A percentile compares a stretch with the other conserved stretches of the same genome.
phyloP scores from a whole-genome alignment of 75 land plant genomes.

The Cunninghamia lanceolata region DNA sequence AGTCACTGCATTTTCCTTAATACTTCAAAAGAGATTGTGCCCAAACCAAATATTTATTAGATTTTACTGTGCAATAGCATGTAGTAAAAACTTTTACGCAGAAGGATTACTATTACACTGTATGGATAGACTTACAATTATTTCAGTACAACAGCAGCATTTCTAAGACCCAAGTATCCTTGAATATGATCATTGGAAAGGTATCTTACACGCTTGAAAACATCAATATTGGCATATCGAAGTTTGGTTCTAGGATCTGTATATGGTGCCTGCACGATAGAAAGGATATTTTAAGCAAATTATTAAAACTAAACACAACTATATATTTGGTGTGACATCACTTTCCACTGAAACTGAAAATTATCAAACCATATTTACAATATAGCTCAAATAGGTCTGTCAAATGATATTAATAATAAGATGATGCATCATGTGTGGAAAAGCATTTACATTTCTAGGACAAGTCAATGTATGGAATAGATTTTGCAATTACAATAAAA shows the following conservation, averaged over 20 bases:
- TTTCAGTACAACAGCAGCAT: conserved; percentile 82
- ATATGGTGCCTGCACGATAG: conserved; percentile 59
- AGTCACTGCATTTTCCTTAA: neutral
- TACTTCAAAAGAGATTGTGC: neutral
- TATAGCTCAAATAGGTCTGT: neutral
- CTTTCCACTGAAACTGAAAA: neutral
- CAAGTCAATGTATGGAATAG: no score
- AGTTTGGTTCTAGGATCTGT: conserved; percentile 88
- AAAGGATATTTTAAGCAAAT: neutral
- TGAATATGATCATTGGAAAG: conserved; percentile 77
- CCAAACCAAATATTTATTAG: neutral
- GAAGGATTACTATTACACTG: neutral
- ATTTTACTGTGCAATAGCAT: neutral
- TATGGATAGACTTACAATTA: conserved; percentile 8
- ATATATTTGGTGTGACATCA: neutral
- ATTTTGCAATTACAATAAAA: neutral
- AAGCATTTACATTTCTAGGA: no score
- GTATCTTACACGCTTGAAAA: conserved; percentile 69
- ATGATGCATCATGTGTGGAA: neutral
- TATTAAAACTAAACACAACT: neutral
- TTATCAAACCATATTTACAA: neutral
- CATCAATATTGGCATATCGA: conserved; percentile 75
- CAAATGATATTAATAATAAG: neutral
- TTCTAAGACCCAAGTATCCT: conserved; percentile 72
- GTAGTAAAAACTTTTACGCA: neutral